Base-by-base conservation (phyloP, 2,329 filamentous ascomycete genomes). In the Pyrenophora tritici-repentis region DNA sequence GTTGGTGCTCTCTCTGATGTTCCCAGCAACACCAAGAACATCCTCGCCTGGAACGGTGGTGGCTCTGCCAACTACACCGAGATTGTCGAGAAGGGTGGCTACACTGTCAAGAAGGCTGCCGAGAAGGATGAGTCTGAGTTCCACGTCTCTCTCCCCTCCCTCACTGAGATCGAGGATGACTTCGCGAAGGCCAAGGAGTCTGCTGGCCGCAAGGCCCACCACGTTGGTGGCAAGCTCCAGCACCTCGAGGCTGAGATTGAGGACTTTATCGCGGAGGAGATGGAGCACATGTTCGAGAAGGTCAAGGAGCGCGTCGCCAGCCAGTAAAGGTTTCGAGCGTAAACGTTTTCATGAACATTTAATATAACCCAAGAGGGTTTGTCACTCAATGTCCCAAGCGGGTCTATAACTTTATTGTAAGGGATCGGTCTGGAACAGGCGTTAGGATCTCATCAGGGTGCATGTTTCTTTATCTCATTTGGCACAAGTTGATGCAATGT, bases 1-100 rank as follows among this genome's bases (percentile, higher is more conserved):
- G 76, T 85, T 69, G 88, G 82, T 72, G 84, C 85, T 62, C 86
- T 99, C 48, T 82, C 81, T 63, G 91, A 95, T 67, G 87, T 99
- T 44, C 93, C 93, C 61, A 81, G 80, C 43, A 86, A 90, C 75
- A 99, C 95, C 65, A 86, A 86, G 75, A 99, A 99, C 85, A 82
- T 96, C 72, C 91, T 99, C 58, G 93, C 93, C 76, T 99, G 92
- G 93, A 99, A 99, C 85, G 94, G 95, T 74, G 95, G 91, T 79
- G 94, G 94, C 71, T 89, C 85, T 73, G 86, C 83, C 80, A 96
- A 99, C 88, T 97, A 90, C 85, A 83, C 84, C 55, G 81, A 89
- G 66, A 96, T 97, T 69, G 77, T 96, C 59, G 78, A 85, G 65
- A 81, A 85, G 65, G 89, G 90, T 69, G 80, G 84, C 68, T 93